These are phyloP conservation scores for Skeletonema menzelii DNA, from an alignment of 108 stramenopile genomes.

Conservation along the genomic window DNA sequence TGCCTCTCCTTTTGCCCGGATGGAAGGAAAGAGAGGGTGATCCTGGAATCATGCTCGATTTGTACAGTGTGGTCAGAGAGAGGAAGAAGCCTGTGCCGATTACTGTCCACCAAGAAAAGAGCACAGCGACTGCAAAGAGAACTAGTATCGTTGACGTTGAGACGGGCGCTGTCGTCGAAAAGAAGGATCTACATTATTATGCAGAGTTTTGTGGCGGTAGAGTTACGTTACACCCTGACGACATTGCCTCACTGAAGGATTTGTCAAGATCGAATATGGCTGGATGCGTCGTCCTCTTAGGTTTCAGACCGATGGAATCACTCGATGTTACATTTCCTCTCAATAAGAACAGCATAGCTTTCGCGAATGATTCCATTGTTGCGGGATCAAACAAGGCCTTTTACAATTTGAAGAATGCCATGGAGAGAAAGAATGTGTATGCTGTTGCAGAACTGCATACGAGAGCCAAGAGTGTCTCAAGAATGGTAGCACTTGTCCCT, in stretches of 20 bases:
- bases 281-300: conserved; percentile 52
- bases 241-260: conserved; percentile 23
- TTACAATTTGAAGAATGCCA: conserved; percentile 59
- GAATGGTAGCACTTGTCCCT: conserved; percentile 69
- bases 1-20: conserved; percentile 67
- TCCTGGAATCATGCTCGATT: conserved; percentile 70
- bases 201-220: conserved; percentile 38
- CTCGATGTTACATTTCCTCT: conserved; percentile 36
- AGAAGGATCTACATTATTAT: conserved; percentile 26
- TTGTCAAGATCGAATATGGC: conserved; percentile 33
- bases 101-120: conserved; percentile 58
- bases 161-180: conserved; percentile 14
- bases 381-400: conserved; percentile 60
- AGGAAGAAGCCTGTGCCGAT: conserved; percentile 57
- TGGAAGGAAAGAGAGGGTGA: conserved; percentile 44
- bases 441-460: conserved; percentile 71
- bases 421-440: conserved; percentile 70
- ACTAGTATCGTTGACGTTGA: conserved; percentile 17
- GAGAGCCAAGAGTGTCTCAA: conserved; percentile 44
- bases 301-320: conserved; percentile 56
- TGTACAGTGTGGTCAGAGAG: conserved; percentile 53
- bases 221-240: conserved; percentile 28
- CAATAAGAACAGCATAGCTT: conserved; percentile 43
- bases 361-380: conserved; percentile 57
- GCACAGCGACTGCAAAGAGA: conserved; percentile 35